Evolutionary conservation across 495 filamentous ascomycete genomes (phyloP), one percentile per base, ranked within the genome.

Genomic region (Hypoxylon lenormandii): DNA sequence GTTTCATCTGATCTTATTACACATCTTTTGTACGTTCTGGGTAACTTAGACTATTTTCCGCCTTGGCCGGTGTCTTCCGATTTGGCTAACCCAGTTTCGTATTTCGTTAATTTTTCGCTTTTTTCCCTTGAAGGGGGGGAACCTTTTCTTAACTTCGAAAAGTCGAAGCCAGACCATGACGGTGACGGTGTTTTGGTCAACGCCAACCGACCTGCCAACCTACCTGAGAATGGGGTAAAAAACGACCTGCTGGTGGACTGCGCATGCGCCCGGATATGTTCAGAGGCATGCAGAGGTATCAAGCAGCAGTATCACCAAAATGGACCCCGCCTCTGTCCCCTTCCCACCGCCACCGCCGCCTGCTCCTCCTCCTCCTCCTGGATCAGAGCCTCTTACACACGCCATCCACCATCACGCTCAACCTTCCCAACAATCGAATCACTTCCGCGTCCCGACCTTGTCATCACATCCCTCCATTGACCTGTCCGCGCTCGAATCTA

Each of bases 391-490:
- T 13, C 60, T 70, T 21, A 61, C 71, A 49, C 72, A 66, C 45
- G 72, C 70, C 8, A 60, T 56, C 50, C 68, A 57, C 12, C 72
- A 65, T 47, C 71, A 72, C 38, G 45, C 36, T 15, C 72, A 71
- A 46, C 68, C 64, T 10, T 40, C 72, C 3, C 61, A 61, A 36
- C 65, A 71, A 22, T 11, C 74, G 33, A 68, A 74, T 21, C 61
- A 68, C 33, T 74, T 72, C 42, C 74, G 72, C 37, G 64, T 68
- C 49, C 19, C 65, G 16, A 54, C 72, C 18, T 68, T 83, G 5
- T 64, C 77, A 23, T 74, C 81, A n/a, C 81, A 82, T 50, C 48
- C 70, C 42, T 75, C 67, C 49, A 71, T 83, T 69, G 78, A 78
- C 38, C 70, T 81, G 16, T 64, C 77, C 48, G 64, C 60, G 30